Evolutionary conservation across 192 early-diverging fungal species (phyloP).

Genomic region (Entomortierella parvispora): DNA sequence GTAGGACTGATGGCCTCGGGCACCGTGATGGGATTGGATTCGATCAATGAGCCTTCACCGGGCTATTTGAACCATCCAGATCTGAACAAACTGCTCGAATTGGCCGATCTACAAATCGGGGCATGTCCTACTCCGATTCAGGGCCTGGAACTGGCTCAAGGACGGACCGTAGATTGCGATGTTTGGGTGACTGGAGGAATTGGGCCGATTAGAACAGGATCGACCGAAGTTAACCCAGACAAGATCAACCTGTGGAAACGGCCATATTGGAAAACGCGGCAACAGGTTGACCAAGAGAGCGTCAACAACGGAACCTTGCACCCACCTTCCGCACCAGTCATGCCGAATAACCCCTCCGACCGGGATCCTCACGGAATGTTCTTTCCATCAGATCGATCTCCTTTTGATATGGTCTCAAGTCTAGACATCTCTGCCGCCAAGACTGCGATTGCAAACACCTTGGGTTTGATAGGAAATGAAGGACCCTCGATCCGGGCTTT

Average conservation of each 20-base stretch:
- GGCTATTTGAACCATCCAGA: constrained; percentile 58
- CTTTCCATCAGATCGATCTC: neutral
- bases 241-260: constrained; percentile 39
- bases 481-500: constrained; percentile 28
- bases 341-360: neutral
- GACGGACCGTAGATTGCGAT: constrained; percentile 53
- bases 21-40: constrained; percentile 61
- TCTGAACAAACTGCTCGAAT: constrained; percentile 52
- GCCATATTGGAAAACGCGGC: constrained; percentile 26
- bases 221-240: constrained; percentile 50
- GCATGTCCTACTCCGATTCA: constrained; percentile 62
- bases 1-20: constrained; percentile 25
- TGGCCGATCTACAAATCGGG: constrained; percentile 58
- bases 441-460: neutral
- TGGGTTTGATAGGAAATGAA: neutral
- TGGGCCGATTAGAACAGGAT: constrained; percentile 56
- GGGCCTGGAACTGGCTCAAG: constrained; percentile 57
- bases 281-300: neutral
- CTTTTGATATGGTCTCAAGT: constrained; percentile 24
- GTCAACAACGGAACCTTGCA: neutral
- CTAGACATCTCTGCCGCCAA: constrained; percentile 16
- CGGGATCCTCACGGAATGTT: neutral
- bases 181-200: constrained; percentile 57
- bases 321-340: constrained; percentile 10
- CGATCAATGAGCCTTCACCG: constrained; percentile 64